Evolutionary conservation across 2,329 filamentous ascomycete species (phyloP).

Genomic region (Stemphylium vesicarium): DNA sequence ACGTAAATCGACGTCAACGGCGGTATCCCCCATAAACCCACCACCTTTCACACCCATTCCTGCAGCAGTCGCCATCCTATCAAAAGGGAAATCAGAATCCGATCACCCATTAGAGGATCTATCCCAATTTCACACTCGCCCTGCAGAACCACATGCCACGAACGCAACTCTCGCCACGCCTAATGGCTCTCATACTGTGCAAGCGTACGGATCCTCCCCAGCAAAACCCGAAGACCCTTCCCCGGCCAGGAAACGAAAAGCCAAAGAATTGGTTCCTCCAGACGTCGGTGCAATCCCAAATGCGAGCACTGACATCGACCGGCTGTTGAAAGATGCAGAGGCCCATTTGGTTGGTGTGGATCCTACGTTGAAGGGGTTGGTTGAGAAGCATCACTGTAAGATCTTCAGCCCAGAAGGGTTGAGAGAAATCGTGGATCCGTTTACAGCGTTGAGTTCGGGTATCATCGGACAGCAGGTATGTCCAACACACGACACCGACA

Average conservation of each 20-base stretch:
- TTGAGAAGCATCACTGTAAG: slow-evolving; percentile 76
- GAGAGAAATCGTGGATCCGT: slow-evolving; percentile 87
- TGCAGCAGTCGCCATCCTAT: slow-evolving; percentile 56
- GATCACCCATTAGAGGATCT: slow-evolving; percentile 36
- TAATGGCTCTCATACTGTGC: slow-evolving; percentile 67
- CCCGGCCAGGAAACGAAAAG: slow-evolving; percentile 54
- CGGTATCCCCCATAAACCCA: slow-evolving; percentile 25
- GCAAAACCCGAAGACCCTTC: slow-evolving; percentile 34
- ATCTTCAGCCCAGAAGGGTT: slow-evolving; percentile 83
- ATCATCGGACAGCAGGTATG: slow-evolving; percentile 87
- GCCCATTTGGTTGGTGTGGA: slow-evolving; percentile 77
- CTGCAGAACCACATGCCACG: slow-evolving; percentile 68
- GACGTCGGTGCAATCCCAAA: slow-evolving; percentile 30
- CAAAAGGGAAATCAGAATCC: slow-evolving; percentile 20
- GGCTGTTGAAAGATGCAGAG: slow-evolving; percentile 75
- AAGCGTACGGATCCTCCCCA: slow-evolving; percentile 50
- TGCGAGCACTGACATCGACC: slow-evolving; percentile 68
- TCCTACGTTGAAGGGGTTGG: slow-evolving; percentile 70
- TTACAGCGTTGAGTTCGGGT: slow-evolving; percentile 78
- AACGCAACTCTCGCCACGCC: slow-evolving; percentile 77
- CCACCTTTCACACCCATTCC: slow-evolving; percentile 54
- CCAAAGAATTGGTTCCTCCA: slow-evolving; percentile 46
- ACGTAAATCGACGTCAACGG: slow-evolving; percentile 17
- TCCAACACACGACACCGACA: background rate
- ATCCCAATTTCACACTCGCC: slow-evolving; percentile 52